Percentiles rank a stretch among this genome's conserved stretches.
Evolutionary conservation across 2,329 filamentous ascomycete species (phyloP).

Genomic region (Aspergillus caelatus): DNA sequence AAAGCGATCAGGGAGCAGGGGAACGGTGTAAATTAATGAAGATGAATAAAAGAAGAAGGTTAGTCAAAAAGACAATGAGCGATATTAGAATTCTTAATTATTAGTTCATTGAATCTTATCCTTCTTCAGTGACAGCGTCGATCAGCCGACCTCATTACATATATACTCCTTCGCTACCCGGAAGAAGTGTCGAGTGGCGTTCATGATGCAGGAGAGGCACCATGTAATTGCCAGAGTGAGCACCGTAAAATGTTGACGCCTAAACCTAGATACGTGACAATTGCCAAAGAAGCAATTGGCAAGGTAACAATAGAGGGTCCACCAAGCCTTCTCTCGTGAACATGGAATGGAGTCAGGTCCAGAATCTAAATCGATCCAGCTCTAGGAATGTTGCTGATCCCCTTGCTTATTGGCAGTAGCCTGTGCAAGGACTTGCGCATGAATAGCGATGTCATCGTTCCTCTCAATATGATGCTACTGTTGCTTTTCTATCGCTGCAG

Average conservation of each 20-base stretch:
- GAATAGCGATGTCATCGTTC: neutral
- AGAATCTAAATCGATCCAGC: slow-evolving; percentile 2
- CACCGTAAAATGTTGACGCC: slow-evolving; percentile 8
- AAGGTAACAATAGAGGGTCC: neutral
- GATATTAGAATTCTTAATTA: neutral
- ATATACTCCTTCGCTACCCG: neutral
- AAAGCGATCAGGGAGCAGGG: neutral
- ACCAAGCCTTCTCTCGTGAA: neutral
- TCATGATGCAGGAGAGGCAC: neutral
- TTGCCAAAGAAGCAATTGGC: slow-evolving; percentile 1
- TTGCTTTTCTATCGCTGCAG: slow-evolving; percentile 2
- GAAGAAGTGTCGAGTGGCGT: neutral
- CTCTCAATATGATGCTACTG: slow-evolving; percentile 4
- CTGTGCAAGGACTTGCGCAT: slow-evolving; percentile 5
- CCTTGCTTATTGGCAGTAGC: slow-evolving; percentile 10
- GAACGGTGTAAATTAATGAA: neutral
- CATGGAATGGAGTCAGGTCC: slow-evolving; percentile 5
- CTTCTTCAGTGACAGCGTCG: neutral
- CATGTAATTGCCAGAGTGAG: neutral
- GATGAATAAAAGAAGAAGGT: neutral
- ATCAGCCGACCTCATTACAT: neutral
- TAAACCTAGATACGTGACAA: neutral
- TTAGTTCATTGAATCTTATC: neutral
- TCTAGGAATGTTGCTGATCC: slow-evolving; percentile 4
- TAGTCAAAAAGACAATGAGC: neutral